Percentiles rank a stretch among this genome's conserved stretches.
Conservation (phyloP, 2,329 filamentous ascomycete genomes). For the Cladosporium cucumerinum region DNA sequence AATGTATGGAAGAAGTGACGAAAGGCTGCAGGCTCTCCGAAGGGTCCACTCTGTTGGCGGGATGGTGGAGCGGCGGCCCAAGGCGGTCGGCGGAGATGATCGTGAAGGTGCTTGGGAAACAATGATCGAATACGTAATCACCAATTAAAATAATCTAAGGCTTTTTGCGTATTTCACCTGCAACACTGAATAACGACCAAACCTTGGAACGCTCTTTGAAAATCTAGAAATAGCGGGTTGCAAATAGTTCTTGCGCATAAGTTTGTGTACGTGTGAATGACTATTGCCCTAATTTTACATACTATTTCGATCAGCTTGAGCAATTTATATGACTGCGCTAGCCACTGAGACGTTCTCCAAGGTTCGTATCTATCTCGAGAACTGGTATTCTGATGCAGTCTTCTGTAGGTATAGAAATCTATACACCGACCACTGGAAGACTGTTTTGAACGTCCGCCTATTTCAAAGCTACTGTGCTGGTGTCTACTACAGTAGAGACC, state of each 20-base stretch:
- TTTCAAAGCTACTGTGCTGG: no score
- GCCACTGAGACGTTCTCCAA: background rate
- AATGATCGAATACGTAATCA: background rate
- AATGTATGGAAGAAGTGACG: conserved; percentile 5
- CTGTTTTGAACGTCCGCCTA: no score
- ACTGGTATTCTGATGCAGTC: no score
- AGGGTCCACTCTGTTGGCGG: conserved; percentile 8
- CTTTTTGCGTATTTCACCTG: background rate
- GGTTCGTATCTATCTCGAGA: no score
- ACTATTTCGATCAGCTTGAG: background rate
- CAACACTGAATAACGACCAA: no score
- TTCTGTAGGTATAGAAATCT: no score
- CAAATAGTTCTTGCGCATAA: background rate
- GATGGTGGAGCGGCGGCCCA: background rate
- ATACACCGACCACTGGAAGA: no score
- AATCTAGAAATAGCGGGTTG: background rate
- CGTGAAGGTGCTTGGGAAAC: background rate
- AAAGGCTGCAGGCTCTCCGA: background rate
- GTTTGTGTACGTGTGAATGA: background rate
- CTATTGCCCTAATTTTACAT: background rate
- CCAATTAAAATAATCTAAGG: background rate
- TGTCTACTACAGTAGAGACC: no score
- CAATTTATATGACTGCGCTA: background rate
- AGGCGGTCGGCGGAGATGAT: background rate
- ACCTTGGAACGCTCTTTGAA: no score